Base-by-base conservation (phyloP, 2,329 filamentous ascomycete genomes). In the Aotearoamyces nothofagi region DNA sequence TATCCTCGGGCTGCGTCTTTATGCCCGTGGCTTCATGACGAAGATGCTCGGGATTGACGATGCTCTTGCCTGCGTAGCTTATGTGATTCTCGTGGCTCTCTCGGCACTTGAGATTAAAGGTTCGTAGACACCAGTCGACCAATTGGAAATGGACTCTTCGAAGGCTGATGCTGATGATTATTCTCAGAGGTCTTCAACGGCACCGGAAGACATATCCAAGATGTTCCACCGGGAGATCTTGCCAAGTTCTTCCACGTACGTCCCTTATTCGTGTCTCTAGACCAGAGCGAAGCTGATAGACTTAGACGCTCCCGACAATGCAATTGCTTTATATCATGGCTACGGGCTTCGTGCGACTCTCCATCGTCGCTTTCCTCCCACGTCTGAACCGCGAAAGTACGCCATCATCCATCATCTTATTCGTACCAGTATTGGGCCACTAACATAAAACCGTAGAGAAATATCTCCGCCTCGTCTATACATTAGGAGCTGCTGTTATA, bases 331-430 rank as follows among this genome's bases (percentile, higher is more conserved):
- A 37, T 30, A 49, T 55, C 30, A 41, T 49, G 33, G 40, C 36
- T 2, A 42, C 50, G 1, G 50, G 47, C 10, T 32, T 50, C 4
- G 44, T 54, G 14, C 41, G 52, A 24, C 29, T 54, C 10, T 43
- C 51, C 3, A 50, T 56, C 17, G 39, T 50, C 6, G 45, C 47
- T 5, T 53, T 55, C 32, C 34, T 55, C 9, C 44, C 46, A 7
- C 46, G 51, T n/a, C 40, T 55, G 9, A 39, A 37, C 26, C 48
- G 45, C 36, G 47, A 53, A 11, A 45, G 53, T 54, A 40, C 39
- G 48, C 26, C 6, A 27, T 7, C 5, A n/a, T n/a, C 5, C 5
- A 12, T n/a, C 26, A 23, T 11, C 10, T 5, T 24, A 10, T 20
- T 4, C 5, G 8, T 15, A 32, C 5, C 22, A 24, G 12, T 11